phyloP scores from a whole-genome alignment of 108 stramenopile genomes.

The Aurantiochytrium sp. region DNA sequence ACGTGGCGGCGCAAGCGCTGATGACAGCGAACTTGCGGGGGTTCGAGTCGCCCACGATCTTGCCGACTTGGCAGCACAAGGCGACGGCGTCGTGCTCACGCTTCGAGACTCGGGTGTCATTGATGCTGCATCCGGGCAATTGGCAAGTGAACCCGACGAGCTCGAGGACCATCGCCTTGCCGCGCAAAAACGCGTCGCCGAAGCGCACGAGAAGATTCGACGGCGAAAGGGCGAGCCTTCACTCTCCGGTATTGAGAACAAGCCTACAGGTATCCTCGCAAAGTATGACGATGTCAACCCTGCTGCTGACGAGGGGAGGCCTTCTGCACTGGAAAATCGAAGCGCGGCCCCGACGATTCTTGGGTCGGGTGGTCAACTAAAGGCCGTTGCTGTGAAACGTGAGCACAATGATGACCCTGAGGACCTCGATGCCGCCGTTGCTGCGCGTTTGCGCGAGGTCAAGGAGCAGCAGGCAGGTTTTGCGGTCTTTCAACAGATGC shows the following conservation, averaged over 20 bases:
- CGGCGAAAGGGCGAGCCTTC: neutral
- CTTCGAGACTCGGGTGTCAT: neutral
- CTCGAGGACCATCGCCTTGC: neutral
- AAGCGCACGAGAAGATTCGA: neutral
- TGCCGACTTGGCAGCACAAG: neutral
- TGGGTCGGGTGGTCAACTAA: neutral
- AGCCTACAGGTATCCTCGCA: neutral
- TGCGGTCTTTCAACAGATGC: neutral
- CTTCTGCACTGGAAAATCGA: neutral
- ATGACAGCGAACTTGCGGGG: neutral
- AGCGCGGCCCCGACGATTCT: neutral
- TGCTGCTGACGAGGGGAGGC: neutral
- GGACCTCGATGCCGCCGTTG: neutral
- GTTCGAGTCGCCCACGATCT: neutral
- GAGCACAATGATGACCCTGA: neutral
- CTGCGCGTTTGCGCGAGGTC: neutral
- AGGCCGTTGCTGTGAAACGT: neutral
- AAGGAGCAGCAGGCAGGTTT: neutral
- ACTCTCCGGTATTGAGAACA: neutral
- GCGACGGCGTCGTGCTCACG: neutral
- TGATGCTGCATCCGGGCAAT: neutral
- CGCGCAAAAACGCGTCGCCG: neutral
- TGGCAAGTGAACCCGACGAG: neutral
- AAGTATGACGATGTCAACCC: neutral
- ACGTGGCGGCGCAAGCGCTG: neutral